phyloP scores from a whole-genome alignment of 1,284 basidiomycete genomes.

The Fomitopsis schrenkii region DNA sequence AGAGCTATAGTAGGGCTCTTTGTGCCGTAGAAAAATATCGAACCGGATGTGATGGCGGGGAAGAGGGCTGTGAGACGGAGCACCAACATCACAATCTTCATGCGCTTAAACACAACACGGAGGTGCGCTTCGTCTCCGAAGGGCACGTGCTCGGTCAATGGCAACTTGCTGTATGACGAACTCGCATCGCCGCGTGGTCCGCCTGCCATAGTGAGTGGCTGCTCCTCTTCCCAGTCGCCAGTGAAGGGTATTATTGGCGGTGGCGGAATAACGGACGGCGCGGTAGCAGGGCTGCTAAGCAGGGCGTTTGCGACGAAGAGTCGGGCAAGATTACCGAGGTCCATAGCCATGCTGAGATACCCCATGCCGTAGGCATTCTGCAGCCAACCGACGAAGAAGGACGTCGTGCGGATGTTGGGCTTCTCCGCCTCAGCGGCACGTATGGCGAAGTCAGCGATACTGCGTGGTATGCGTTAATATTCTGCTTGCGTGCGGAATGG shows the following conservation, averaged over 20 bases:
- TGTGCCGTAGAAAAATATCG: slow-evolving; percentile 17
- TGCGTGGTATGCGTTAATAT: not conserved
- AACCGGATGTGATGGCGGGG: slow-evolving; percentile 24
- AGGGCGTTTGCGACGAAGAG: not conserved
- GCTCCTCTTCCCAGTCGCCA: not conserved
- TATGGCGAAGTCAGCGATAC: not conserved
- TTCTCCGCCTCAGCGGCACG: not conserved
- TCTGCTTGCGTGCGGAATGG: not conserved
- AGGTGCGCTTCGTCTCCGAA: not conserved
- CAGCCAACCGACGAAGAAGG: not conserved
- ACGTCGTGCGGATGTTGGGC: not conserved
- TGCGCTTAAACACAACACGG: slow-evolving; percentile 21
- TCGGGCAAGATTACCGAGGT: not conserved
- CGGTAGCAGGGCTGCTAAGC: not conserved
- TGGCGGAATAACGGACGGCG: not conserved
- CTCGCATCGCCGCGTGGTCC: not conserved
- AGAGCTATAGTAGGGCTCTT: slow-evolving; percentile 9
- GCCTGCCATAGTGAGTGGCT: not conserved
- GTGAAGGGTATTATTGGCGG: not conserved
- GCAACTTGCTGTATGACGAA: not conserved
- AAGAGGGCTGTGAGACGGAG: slow-evolving; percentile 16
- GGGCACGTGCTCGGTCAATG: not conserved
- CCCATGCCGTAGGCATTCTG: slow-evolving; percentile 1
- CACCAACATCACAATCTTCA: slow-evolving; percentile 11
- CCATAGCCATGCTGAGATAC: not conserved